A percentile compares a stretch with the other conserved stretches of the same genome.
Conservation (phyloP, 176 grass and related monocot species). For the Hsuehochloa calcarea region DNA sequence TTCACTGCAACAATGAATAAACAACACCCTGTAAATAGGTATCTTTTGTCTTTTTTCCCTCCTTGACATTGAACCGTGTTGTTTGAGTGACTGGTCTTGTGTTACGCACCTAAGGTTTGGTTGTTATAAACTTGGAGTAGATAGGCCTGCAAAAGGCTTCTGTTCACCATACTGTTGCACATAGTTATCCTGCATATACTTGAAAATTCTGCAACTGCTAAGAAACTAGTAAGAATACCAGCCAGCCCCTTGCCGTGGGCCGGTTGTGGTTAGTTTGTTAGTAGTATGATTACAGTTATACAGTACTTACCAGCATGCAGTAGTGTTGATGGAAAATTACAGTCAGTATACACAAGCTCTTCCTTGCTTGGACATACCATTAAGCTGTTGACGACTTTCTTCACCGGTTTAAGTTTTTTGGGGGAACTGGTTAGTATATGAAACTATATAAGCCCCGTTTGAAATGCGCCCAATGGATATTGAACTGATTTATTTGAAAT, state of each 20-base stretch:
- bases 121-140: constrained; percentile 4
- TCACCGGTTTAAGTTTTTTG: too few species aligned
- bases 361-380: too few species aligned
- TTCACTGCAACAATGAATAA: constrained; percentile 38
- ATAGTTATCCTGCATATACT: not conserved
- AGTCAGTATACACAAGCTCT: too few species aligned
- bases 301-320: not conserved
- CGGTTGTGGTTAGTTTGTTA: not conserved
- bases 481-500: too few species aligned
- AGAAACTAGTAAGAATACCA: not conserved
- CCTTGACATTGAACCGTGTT: constrained; percentile 30
- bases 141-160: constrained; percentile 18
- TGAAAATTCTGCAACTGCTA: not conserved
- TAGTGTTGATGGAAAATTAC: not conserved
- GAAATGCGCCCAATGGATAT: too few species aligned
- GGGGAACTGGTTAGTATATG: too few species aligned
- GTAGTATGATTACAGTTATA: not conserved
- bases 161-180: not conserved
- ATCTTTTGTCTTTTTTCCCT: not conserved
- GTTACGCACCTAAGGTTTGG: constrained; percentile 20
- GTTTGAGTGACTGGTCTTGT: constrained; percentile 36
- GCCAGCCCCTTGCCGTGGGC: not conserved
- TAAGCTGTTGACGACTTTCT: too few species aligned
- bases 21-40: constrained; percentile 46
- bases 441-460: too few species aligned